Percentiles rank a stretch among this genome's conserved stretches.
phyloP scores from a whole-genome alignment of 169 alveolate species.

The Cardiosporidium cionae region DNA sequence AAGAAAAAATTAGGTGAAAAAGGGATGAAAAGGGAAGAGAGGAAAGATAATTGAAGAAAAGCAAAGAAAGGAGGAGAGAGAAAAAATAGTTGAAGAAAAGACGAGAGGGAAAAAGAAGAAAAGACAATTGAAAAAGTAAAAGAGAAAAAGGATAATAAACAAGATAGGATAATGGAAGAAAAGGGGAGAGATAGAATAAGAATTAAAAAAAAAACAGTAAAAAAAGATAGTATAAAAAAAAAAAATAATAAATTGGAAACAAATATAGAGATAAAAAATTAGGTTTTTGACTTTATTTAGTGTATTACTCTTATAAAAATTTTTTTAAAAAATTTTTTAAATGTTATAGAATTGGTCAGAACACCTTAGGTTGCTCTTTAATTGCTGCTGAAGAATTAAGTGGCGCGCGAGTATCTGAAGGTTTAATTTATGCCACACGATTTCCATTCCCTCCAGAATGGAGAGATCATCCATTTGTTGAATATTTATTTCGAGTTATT shows the following conservation, averaged over 20 bases:
- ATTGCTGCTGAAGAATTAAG: constrained; percentile 21
- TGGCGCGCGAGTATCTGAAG: constrained; percentile 37
- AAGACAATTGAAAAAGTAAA: too few relatives aligned
- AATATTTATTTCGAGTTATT: constrained; percentile 28
- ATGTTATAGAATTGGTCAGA: constrained; percentile 7
- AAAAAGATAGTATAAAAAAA: neutral
- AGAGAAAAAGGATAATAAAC: too few relatives aligned
- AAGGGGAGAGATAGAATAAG: neutral
- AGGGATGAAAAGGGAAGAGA: too few relatives aligned
- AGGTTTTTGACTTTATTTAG: neutral
- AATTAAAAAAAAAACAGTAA: neutral
- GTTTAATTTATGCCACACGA: constrained; percentile 31
- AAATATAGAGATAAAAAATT: neutral
- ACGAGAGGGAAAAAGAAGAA: too few relatives aligned
- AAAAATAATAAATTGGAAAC: neutral
- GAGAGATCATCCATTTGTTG: constrained; percentile 31
- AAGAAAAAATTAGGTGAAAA: too few relatives aligned
- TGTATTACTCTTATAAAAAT: neutral
- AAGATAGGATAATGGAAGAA: neutral
- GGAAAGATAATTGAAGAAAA: too few relatives aligned
- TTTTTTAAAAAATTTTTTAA: neutral
- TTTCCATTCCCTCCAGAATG: constrained; percentile 40
- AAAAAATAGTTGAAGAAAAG: too few relatives aligned
- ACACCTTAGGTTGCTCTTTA: constrained; percentile 1
- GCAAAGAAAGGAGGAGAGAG: too few relatives aligned